Base-by-base conservation (phyloP, 1,284 basidiomycete genomes). In the Schizophyllum commune region DNA sequence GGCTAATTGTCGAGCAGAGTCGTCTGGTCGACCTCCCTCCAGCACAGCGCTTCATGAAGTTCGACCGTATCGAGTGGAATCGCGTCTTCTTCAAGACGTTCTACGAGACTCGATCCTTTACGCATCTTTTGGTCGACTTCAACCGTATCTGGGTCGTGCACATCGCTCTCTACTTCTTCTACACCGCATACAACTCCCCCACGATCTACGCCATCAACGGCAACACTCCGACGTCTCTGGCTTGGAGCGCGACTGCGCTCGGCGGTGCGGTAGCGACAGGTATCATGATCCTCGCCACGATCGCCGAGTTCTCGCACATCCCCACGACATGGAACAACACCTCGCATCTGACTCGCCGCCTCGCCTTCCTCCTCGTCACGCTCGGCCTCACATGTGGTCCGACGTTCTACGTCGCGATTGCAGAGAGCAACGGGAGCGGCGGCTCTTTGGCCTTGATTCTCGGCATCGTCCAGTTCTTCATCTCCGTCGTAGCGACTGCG, bases 111-210 rank as follows among this genome's bases (percentile, higher is more conserved):
- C 92, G 96, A 52, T 96, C 94, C 0, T 91, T 96, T 73, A 87
- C 93, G 62, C 95, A 98, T 74, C 81, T 97, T 1, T 83, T 98
- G 62, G 94, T 97, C 79, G 97, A 98, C 80, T 98, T 98, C 79
- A 98, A 97, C 79, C 91, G 95, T 60, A 91, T 98, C 69, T 98
- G 95, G 95, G 90, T 97, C 72, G 87, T 95, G 62, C 96, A 98
- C 75, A 82, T 98, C 62, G 85, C 93, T 51, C 75, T 96, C 70
- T 97, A 89, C 79, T 97, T 90, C 85, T 96, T 89, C 78, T 98
- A 95, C 77, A 97, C 94, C 32, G 83, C 94, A 20, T 98, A 85
- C 81, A 98, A 98, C 76, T 90, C 96, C 21, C 94, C 93, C 2
- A 84, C 83, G 56, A 79, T 98, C 67, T 98, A 98, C 75, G 75